Percentiles rank a stretch among this genome's conserved stretches.
Evolutionary conservation across 352 stramenopile genomes (phyloP).

Genomic region (Phytophthora litchii): DNA sequence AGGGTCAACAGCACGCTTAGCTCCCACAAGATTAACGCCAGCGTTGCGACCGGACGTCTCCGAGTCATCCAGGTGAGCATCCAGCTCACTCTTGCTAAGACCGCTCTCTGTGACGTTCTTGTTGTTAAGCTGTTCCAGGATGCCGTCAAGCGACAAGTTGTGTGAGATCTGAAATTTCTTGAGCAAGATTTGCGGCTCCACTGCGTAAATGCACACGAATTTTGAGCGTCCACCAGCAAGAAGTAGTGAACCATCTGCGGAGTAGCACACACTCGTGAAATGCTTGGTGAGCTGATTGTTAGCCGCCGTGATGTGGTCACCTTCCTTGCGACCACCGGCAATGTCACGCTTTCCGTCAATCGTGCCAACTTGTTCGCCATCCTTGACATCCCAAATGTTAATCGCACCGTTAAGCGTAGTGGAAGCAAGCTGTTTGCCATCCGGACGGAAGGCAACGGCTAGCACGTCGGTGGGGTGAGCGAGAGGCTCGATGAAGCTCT

Average conservation of each 20-base stretch:
- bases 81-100: slow-evolving; percentile 67
- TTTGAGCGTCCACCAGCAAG: slow-evolving; percentile 97
- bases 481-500: slow-evolving; percentile 95
- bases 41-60: slow-evolving; percentile 30
- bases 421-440: slow-evolving; percentile 96
- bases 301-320: slow-evolving; percentile 81
- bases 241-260: slow-evolving; percentile 96
- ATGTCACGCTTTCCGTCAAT: slow-evolving; percentile 98
- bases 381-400: slow-evolving; percentile 97
- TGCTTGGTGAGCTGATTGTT: slow-evolving; percentile 95
- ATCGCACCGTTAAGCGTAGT: slow-evolving; percentile 96
- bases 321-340: slow-evolving; percentile 88
- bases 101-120: slow-evolving; percentile 82
- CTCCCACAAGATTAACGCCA: slow-evolving; percentile 72
- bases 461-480: slow-evolving; percentile 97
- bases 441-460: slow-evolving; percentile 95
- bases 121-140: slow-evolving; percentile 97
- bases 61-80: slow-evolving; percentile 65
- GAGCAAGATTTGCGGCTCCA: slow-evolving; percentile 94
- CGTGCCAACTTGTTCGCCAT: slow-evolving; percentile 93
- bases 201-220: slow-evolving; percentile 99
- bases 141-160: slow-evolving; percentile 96
- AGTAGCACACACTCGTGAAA: slow-evolving; percentile 99
- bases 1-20: slow-evolving; percentile 92
- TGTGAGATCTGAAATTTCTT: slow-evolving; percentile 99